Conservation (phyloP, 768 basidiomycete species). For the Lactarius tabidus region DNA sequence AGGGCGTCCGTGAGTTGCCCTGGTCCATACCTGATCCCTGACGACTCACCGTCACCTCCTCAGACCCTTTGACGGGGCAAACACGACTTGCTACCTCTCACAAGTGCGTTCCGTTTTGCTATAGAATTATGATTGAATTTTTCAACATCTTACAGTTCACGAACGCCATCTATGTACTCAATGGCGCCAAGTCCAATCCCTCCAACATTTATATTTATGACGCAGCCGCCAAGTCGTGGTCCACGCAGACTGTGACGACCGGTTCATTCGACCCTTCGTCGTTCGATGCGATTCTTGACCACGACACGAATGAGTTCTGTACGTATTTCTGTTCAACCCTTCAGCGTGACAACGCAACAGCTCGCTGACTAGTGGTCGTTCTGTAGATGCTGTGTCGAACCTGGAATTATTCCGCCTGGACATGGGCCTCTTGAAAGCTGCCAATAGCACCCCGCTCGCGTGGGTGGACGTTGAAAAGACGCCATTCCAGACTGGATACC, state of each 20-base stretch:
- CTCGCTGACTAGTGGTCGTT: not conserved
- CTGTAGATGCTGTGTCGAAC: slow-evolving; percentile 63
- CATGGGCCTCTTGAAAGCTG: slow-evolving; percentile 59
- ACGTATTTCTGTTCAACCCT: slow-evolving; percentile 26
- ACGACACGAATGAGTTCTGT: slow-evolving; percentile 93
- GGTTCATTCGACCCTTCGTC: slow-evolving; percentile 58
- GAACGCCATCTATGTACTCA: slow-evolving; percentile 83
- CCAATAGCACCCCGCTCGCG: slow-evolving; percentile 50
- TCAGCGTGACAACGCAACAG: not conserved
- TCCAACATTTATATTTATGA: slow-evolving; percentile 79
- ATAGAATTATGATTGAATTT: not conserved
- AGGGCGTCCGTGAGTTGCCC: slow-evolving; percentile 67
- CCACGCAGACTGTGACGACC: slow-evolving; percentile 57
- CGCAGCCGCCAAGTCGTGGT: slow-evolving; percentile 68
- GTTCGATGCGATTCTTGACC: slow-evolving; percentile 78
- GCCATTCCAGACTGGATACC: slow-evolving; percentile 51
- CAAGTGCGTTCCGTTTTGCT: slow-evolving; percentile 39
- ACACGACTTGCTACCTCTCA: slow-evolving; percentile 69
- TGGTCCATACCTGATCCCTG: not conserved
- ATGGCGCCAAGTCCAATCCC: slow-evolving; percentile 67
- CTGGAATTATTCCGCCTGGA: slow-evolving; percentile 66
- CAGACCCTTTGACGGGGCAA: slow-evolving; percentile 62
- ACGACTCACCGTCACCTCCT: not conserved
- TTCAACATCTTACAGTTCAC: slow-evolving; percentile 48
- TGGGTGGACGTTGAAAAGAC: slow-evolving; percentile 64